Percentiles rank a stretch among this genome's conserved stretches.
Conservation (phyloP, 129 eudicot genomes). For the Scalesia atractyloides region DNA sequence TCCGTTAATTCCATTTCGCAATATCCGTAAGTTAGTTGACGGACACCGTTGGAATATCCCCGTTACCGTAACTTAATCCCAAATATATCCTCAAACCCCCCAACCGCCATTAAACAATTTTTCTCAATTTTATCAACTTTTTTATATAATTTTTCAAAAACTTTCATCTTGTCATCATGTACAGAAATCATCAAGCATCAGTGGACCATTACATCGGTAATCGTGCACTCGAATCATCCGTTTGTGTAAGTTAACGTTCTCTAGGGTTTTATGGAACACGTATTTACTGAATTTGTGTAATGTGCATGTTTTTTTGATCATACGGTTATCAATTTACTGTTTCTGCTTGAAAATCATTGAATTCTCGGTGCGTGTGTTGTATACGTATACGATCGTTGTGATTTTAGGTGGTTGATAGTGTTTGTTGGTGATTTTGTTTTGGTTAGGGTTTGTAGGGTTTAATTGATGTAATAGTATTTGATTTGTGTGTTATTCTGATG, state of each 20-base stretch:
- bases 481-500: background rate
- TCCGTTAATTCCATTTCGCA: background rate
- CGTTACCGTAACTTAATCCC: background rate
- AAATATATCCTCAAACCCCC: slow-evolving; percentile 18
- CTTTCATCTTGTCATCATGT: slow-evolving; percentile 5
- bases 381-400: background rate
- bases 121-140: no score
- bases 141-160: background rate
- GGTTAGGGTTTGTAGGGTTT: slow-evolving; percentile 13
- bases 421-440: background rate
- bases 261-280: slow-evolving; percentile 19
- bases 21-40: background rate
- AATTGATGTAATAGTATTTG: no score
- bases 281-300: slow-evolving; percentile 8
- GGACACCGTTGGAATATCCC: background rate
- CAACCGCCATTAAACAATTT: slow-evolving; percentile 16
- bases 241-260: slow-evolving; percentile 21
- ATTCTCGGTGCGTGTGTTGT: background rate
- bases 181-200: background rate
- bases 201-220: slow-evolving; percentile 10
- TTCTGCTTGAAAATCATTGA: background rate
- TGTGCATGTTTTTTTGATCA: slow-evolving; percentile 2
- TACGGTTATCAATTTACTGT: background rate
- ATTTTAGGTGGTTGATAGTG: slow-evolving; percentile 5
- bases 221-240: background rate